These are phyloP conservation scores for Stachybotrys chartarum DNA, from an alignment of 2,329 filamentous ascomycete species.

Conservation along the genomic window DNA sequence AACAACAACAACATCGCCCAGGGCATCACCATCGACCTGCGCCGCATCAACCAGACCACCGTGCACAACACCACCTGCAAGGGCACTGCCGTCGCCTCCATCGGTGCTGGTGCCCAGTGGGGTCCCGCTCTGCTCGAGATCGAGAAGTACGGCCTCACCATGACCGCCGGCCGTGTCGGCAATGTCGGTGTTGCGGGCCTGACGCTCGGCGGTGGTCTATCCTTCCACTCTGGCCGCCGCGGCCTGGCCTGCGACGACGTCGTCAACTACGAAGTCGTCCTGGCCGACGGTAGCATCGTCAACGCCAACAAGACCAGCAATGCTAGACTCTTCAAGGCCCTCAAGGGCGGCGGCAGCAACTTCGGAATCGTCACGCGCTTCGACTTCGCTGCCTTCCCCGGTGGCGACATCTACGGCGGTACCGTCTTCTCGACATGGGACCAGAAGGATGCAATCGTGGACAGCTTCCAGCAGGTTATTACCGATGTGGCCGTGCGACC, in stretches of 20 bases:
- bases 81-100: neutral
- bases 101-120: neutral
- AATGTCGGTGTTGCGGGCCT: neutral
- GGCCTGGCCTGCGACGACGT: neutral
- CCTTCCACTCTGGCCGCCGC: neutral
- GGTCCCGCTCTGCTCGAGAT: neutral
- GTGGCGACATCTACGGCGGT: neutral
- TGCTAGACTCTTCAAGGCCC: neutral
- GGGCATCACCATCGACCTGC: neutral
- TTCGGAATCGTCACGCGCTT: neutral
- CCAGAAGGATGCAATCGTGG: neutral
- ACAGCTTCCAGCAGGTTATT: neutral
- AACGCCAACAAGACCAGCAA: neutral
- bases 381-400: neutral
- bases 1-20: neutral
- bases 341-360: conserved; percentile 1
- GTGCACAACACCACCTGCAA: neutral
- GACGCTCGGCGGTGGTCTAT: neutral
- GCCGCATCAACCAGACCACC: neutral
- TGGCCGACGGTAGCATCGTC: neutral
- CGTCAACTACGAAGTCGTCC: neutral
- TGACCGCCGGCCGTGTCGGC: neutral
- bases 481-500: neutral
- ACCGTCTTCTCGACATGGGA: neutral
- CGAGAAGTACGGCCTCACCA: neutral